Evolutionary conservation across 176 grass and related monocot species (phyloP).

Genomic region (Lolium multiflorum): DNA sequence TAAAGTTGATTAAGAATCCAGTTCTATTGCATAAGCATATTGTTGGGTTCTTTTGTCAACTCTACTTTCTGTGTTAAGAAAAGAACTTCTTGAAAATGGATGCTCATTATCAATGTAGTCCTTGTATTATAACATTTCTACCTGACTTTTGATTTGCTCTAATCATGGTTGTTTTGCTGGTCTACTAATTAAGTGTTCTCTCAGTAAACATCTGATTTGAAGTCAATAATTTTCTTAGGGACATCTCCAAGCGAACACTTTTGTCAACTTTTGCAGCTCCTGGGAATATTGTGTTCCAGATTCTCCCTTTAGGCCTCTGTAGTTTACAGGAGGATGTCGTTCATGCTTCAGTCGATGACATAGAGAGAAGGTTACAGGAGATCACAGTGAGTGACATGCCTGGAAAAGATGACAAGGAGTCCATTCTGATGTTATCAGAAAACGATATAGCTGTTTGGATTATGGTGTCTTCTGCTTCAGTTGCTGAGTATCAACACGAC

Average conservation of each 20-base stretch:
- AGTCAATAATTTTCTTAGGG: constrained; percentile 40
- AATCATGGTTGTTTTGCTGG: constrained; percentile 18
- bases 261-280: constrained; percentile 46
- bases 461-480: constrained; percentile 74
- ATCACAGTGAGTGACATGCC: constrained; percentile 36
- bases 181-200: constrained; percentile 18
- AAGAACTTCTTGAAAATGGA: background rate
- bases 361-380: constrained; percentile 48
- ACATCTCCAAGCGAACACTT: constrained; percentile 43
- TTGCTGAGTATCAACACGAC: constrained; percentile 67
- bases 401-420: constrained; percentile 34
- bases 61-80: constrained; percentile 13
- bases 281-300: constrained; percentile 70
- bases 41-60: background rate
- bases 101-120: constrained; percentile 19
- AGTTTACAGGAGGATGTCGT: constrained; percentile 56
- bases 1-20: constrained; percentile 1
- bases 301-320: constrained; percentile 73
- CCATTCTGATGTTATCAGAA: constrained; percentile 46
- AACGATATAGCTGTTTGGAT: constrained; percentile 84
- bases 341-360: constrained; percentile 49
- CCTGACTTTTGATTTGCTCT: constrained; percentile 34
- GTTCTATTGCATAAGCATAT: background rate
- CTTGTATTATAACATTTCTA: constrained; percentile 7
- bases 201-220: constrained; percentile 32